Evolutionary conservation across 345 rosid species (phyloP), one percentile per base, ranked within the genome.

Genomic region (Kernera saxatilis): DNA sequence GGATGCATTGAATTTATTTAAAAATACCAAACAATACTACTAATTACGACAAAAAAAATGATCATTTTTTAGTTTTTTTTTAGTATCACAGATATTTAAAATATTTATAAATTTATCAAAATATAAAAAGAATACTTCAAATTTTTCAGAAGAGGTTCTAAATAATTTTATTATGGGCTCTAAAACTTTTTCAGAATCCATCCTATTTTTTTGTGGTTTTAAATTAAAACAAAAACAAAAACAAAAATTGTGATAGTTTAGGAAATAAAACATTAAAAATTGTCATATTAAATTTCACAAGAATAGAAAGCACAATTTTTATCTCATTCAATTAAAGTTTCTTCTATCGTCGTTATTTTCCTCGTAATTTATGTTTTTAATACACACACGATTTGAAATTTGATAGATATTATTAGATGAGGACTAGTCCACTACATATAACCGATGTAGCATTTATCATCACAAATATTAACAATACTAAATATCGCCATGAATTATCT

Each of bases 401-500:
- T 54, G 13, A 46, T 55, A 55, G 77, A 56, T 56, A 29, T 7
- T 53, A 36, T 56, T 57, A 56, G 66, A 65, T 56, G 44, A 73
- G 67, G 71, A 73, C 52, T 46, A 48, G 25, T 56, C 72, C 72
- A 73, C 72, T 45, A 65, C 15, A 65, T 37, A 2, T 8, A 56
- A 37, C 14, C 7, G 37, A 36, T 45, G 57, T 54, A 55, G 25
- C 53, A 64, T 73, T 5, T 73, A 39, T 29, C 52, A 73, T 66
- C 72, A 48, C 44, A 73, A 37, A 65, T 57, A 65, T 49, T 73
- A 73, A 22, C 29, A 73, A 37, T 36, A 48, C 3, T 57, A 48
- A 68, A 60, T 68, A 74, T 59, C 32, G 35, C 41, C 46, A 25
- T 32, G 69, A 32, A 74, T 74, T 74, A 68, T 74, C 73, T 74